A percentile compares a stretch with the other conserved stretches of the same genome.
Evolutionary conservation across 495 filamentous ascomycete genomes (phyloP).

Genomic region (Penicillium turbatum): DNA sequence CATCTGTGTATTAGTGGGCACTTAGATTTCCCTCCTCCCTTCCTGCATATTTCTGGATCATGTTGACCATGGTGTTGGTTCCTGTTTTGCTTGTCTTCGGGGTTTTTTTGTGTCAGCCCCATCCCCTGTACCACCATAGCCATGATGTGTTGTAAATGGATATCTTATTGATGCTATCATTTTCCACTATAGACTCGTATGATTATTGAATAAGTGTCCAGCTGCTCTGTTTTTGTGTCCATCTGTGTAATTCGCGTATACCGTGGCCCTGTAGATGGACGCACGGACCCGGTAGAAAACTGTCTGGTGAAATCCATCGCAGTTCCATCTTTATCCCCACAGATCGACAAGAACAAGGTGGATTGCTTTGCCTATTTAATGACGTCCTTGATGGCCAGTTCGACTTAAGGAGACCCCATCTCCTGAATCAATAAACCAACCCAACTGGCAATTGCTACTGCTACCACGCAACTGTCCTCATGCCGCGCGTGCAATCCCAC

Average conservation of each 20-base stretch:
- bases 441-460: background rate
- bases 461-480: background rate
- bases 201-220: background rate
- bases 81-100: slow-evolving; percentile 21
- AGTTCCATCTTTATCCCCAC: slow-evolving; percentile 6
- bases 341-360: slow-evolving; percentile 8
- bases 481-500: slow-evolving; percentile 3
- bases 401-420: background rate
- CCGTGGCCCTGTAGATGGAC: too few species aligned
- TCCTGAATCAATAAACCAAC: background rate
- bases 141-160: slow-evolving; percentile 30
- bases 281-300: slow-evolving; percentile 6
- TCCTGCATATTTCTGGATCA: slow-evolving; percentile 31
- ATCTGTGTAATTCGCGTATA: too few species aligned
- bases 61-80: slow-evolving; percentile 34
- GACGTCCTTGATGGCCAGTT: background rate
- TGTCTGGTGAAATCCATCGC: background rate
- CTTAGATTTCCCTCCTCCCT: slow-evolving; percentile 21
- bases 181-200: background rate
- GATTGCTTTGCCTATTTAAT: background rate
- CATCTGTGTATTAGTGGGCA: slow-evolving; percentile 41
- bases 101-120: slow-evolving; percentile 9
- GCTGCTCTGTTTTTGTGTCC: background rate
- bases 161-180: slow-evolving; percentile 15
- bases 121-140: slow-evolving; percentile 30